Base-by-base conservation (phyloP, 2,329 filamentous ascomycete genomes). In the Xylaria sp. region DNA sequence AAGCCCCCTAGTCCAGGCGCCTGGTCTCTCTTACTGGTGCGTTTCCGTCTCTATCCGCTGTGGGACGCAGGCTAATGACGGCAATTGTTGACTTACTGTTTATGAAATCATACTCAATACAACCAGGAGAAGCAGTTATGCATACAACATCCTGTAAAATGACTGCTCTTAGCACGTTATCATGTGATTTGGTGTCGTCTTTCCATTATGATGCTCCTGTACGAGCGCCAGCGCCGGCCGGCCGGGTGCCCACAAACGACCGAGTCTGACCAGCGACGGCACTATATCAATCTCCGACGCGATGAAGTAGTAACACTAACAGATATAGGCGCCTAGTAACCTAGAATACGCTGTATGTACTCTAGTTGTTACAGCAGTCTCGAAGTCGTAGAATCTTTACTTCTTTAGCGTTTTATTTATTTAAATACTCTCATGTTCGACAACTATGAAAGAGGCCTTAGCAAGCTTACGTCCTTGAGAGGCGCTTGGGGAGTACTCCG, bases 1-100 rank as follows among this genome's bases (percentile, higher is more conserved):
- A 12, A 18, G 8, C 4, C 34, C 32, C n/a, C 2, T 9, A n/a
- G 10, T 20, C 25, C 50, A 37, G 13, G 56, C 18, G 3, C 48
- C 32, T 7, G 51, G 44, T 44, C 34, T 64, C 46, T 60, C 20
- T 55, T 37, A 55, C 15, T 55, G 12, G 28, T 37, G 54, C 10
- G 37, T n/a, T 58, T 44, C 46, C 54, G 23, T 56, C 20, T 12
- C 32, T 3, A n/a, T 56, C 15, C 28, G 3, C n/a, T 39, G 32
- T 28, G 41, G 10, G 15, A 54, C 34, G 15, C 58, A 25, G 28
- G 50, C 18, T 0, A 13, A 56, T 23, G 13, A 37, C 52, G 18
- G 48, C 13, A 63, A 44, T 57, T 52, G 2, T n/a, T 52, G 8
- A 4, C 4, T 20, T 23, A 48, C 46, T 48, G 18, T 20, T 23